Evolutionary conservation across 2,329 filamentous ascomycete species (phyloP).

Genomic region (Neonectria neomacrospora): DNA sequence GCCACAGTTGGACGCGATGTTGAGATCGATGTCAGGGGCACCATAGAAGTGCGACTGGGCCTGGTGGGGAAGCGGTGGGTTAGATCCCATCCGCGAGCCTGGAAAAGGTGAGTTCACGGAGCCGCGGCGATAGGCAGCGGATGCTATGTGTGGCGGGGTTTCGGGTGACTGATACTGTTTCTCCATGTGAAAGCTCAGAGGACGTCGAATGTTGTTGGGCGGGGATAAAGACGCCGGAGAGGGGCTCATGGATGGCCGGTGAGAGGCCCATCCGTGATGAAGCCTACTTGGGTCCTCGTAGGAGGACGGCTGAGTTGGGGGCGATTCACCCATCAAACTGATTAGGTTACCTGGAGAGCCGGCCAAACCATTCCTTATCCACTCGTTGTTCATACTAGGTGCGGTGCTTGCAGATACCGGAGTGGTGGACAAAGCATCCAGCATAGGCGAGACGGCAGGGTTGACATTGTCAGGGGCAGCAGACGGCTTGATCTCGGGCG

Average conservation of each 20-base stretch:
- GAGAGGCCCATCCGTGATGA: conserved; percentile 58
- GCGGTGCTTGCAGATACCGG: conserved; percentile 62
- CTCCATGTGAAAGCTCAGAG: conserved; percentile 67
- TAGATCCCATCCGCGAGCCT: conserved; percentile 56
- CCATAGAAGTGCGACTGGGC: conserved; percentile 82
- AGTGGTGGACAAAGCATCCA: conserved; percentile 61
- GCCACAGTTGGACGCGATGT: conserved; percentile 65
- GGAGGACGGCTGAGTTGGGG: conserved; percentile 63
- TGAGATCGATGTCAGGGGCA: conserved; percentile 78
- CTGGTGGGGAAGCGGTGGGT: conserved; percentile 78
- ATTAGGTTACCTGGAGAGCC: conserved; percentile 66
- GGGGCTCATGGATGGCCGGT: conserved; percentile 57
- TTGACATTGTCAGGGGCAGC: conserved; percentile 56
- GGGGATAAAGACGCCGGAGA: conserved; percentile 57
- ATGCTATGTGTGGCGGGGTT: conserved; percentile 51
- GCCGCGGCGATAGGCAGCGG: conserved; percentile 55
- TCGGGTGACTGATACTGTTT: conserved; percentile 56
- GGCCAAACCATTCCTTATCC: conserved; percentile 56
- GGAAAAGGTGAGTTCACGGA: conserved; percentile 64
- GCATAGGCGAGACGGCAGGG: conserved; percentile 56
- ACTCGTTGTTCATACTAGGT: conserved; percentile 60
- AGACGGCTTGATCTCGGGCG: conserved; percentile 59
- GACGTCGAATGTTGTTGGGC: conserved; percentile 53
- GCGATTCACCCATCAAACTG: conserved; percentile 62
- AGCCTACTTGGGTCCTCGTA: conserved; percentile 60